Evolutionary conservation across 257 asterid genomes (phyloP), one percentile per base, ranked within the genome.

Genomic region (Eustoma russellianum): DNA sequence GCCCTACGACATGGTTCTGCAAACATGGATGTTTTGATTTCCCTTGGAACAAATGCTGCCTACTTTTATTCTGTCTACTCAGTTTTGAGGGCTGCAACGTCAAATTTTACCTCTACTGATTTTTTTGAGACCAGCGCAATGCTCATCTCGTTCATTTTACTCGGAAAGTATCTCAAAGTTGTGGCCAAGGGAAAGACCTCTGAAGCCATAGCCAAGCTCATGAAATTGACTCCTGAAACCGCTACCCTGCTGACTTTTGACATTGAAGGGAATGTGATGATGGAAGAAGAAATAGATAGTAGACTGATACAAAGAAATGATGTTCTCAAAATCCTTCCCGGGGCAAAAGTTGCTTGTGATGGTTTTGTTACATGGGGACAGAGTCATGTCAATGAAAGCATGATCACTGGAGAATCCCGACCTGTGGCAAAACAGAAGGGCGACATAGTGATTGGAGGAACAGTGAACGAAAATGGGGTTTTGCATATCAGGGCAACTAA

Each of bases 271-370:
- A 74, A 71, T 55, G 78, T 76, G 59, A 43, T 64, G 13, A 66
- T 62, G 5, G 88, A 85, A 77, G 85, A 79, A 61, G 91, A 81
- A 71, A 77, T 79, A 35, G 88, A 85, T 57, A 71, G 91, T 55
- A 80, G 71, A 14, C 45, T 85, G 55, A 69, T 81, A 75, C 88
- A 85, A 52, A 85, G 71, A 74, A 77, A 74, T 33, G 94, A 85
- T 35, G 65, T 71, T 41, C 43, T 85, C 49, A 85, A 75, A 67
- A 76, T 85, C 33, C 65, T 79, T 45, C 94, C 94, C 5, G 94
- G 94, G 30, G 86, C 73, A 50, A 85, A 85, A 74, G 73, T 85
- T 44, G 82, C 94, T 16, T 81, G 91, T 54, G 94, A 85, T 73
- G 91, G 91, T 9, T 58, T 77, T 58, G 91, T 77, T 17, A 41